A percentile compares a stretch with the other conserved stretches of the same genome.
Evolutionary conservation across 257 asterid genomes (phyloP).

Genomic region (Eustoma russellianum): DNA sequence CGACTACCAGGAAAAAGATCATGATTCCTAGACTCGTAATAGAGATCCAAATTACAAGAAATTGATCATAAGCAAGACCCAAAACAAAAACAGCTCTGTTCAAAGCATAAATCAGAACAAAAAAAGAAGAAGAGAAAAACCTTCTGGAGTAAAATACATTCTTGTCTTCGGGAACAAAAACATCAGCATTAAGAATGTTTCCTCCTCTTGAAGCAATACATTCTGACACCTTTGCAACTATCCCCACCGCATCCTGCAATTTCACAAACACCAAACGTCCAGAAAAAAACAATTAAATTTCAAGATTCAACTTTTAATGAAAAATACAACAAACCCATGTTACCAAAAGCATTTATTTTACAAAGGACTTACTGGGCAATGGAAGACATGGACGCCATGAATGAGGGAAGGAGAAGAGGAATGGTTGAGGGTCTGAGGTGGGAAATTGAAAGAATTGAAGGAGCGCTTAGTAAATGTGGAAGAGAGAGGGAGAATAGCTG

Average conservation of each 20-base stretch:
- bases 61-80: not conserved
- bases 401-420: slow-evolving; percentile 47
- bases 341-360: too few relatives aligned
- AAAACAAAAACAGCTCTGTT: not conserved
- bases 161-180: slow-evolving; percentile 80
- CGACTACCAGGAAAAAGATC: not conserved
- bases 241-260: slow-evolving; percentile 80
- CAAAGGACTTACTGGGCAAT: slow-evolving; percentile 55
- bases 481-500: slow-evolving; percentile 28
- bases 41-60: not conserved
- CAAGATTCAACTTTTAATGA: not conserved
- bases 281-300: not conserved
- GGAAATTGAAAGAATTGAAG: slow-evolving; percentile 32
- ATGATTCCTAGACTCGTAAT: not conserved
- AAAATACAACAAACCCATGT: not conserved
- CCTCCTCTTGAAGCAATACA: slow-evolving; percentile 92
- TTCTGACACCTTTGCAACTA: slow-evolving; percentile 77
- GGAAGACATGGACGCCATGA: slow-evolving; percentile 88
- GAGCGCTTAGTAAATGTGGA: slow-evolving; percentile 31
- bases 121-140: slow-evolving; percentile 15
- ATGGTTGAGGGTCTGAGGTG: slow-evolving; percentile 33
- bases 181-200: slow-evolving; percentile 78
- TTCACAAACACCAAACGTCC: slow-evolving; percentile 2
- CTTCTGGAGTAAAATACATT: slow-evolving; percentile 87
- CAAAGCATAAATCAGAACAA: not conserved